These are phyloP conservation scores for Fusarium incarnatum DNA, from an alignment of 2,329 filamentous ascomycete genomes.

Conservation along the genomic window DNA sequence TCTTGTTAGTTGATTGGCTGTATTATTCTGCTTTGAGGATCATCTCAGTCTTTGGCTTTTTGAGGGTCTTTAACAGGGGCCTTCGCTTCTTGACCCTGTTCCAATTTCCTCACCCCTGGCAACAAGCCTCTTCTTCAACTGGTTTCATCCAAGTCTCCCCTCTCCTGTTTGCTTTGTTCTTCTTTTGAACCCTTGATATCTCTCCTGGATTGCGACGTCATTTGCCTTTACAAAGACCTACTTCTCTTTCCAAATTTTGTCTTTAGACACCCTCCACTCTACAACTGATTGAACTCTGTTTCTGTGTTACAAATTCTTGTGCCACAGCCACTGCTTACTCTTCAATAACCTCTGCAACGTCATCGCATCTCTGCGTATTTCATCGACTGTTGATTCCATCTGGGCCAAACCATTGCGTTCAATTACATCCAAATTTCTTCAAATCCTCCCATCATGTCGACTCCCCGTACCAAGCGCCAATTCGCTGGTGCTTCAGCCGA, in stretches of 20 bases:
- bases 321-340: constrained; percentile 5
- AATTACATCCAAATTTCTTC: background rate
- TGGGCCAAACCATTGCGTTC: background rate
- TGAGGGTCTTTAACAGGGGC: constrained; percentile 5
- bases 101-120: constrained; percentile 29
- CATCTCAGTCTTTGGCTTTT: constrained; percentile 17
- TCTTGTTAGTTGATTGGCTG: constrained; percentile 24
- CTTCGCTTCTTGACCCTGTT: constrained; percentile 19
- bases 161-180: constrained; percentile 24
- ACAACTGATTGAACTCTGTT: constrained; percentile 2
- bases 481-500: constrained; percentile 71
- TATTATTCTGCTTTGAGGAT: constrained; percentile 9
- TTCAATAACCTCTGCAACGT: constrained; percentile 1
- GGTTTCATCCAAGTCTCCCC: constrained; percentile 18
- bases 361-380: constrained; percentile 13
- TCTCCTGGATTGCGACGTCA: constrained; percentile 34
- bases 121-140: constrained; percentile 24
- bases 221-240: background rate
- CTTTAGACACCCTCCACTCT: constrained; percentile 38
- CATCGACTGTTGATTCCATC: constrained; percentile 1
- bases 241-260: constrained; percentile 3
- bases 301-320: constrained; percentile 2
- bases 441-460: constrained; percentile 57
- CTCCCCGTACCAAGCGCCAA: constrained; percentile 68
- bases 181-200: constrained; percentile 33